A percentile compares a stretch with the other conserved stretches of the same genome.
These are phyloP conservation scores for Mycena citricolor DNA, from an alignment of 1,284 basidiomycete genomes.

Conservation along the genomic window DNA sequence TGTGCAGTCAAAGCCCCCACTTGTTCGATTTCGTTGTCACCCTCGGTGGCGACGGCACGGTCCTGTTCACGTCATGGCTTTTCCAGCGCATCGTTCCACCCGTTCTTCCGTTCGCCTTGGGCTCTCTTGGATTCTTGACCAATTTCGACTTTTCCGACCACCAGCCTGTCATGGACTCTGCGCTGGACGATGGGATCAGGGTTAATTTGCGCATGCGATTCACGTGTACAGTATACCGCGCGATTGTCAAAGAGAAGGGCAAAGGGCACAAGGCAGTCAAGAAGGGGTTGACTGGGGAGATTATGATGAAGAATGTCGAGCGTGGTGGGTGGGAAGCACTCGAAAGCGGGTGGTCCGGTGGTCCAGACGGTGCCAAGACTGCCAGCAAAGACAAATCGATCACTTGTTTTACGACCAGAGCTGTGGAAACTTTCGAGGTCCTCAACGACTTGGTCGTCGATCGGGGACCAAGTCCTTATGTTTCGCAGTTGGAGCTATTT, in stretches of 20 bases:
- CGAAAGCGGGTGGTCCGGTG: conserved; percentile 67
- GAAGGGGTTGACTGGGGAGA: conserved; percentile 89
- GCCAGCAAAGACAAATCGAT: conserved; percentile 88
- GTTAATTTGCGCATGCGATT: conserved; percentile 99
- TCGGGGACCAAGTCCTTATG: conserved; percentile 96
- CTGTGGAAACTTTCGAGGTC: conserved; percentile 97
- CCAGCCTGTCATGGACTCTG: conserved; percentile 84
- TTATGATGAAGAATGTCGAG: conserved; percentile 89
- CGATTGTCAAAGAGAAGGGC: conserved; percentile 70
- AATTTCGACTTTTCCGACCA: conserved; percentile 96
- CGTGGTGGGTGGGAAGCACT: conserved; percentile 92
- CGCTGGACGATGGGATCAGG: conserved; percentile 90
- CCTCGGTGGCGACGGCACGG: conserved; percentile 97
- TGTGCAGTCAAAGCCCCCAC: conserved; percentile 91
- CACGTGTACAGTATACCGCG: conserved; percentile 96
- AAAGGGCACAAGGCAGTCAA: conserved; percentile 82
- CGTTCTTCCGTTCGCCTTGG: conserved; percentile 96
- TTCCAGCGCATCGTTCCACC: conserved; percentile 99
- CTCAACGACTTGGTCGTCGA: conserved; percentile 98
- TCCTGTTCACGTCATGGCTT: conserved; percentile 98
- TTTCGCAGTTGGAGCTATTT: conserved; percentile 94
- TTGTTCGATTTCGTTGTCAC: conserved; percentile 98
- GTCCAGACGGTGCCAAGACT: conserved; percentile 41
- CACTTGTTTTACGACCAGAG: conserved; percentile 94
- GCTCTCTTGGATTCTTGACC: conserved; percentile 96